A percentile compares a stretch with the other conserved stretches of the same genome.
Evolutionary conservation across 176 grass and related monocot genomes (phyloP).

Genomic region (Dendrocalamus sinicus): DNA sequence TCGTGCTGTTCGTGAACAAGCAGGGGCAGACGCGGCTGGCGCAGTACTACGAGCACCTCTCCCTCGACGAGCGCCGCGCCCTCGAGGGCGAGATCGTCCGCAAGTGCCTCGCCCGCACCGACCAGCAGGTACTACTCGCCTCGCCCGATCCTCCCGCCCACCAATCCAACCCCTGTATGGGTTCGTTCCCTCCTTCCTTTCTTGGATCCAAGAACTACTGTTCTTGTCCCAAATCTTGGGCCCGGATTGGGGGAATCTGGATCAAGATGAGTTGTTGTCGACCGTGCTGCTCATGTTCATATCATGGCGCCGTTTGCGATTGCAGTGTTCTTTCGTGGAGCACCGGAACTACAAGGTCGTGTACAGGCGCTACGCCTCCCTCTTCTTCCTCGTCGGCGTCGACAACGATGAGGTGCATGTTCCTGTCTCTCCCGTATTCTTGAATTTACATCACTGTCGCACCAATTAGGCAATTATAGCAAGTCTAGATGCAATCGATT

Average conservation of each 20-base stretch:
- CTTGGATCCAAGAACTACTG: conserved; percentile 9
- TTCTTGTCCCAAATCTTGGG: background rate
- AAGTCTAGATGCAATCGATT: background rate
- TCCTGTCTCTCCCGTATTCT: background rate
- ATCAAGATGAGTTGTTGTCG: background rate
- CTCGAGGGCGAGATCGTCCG: conserved; percentile 99
- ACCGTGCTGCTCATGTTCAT: background rate
- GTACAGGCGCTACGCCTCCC: conserved; percentile 94
- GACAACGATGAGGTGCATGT: conserved; percentile 87
- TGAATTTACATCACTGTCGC: background rate
- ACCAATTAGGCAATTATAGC: background rate
- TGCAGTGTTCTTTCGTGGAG: conserved; percentile 98
- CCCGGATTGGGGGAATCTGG: conserved; percentile 26
- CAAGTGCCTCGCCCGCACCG: conserved; percentile 97
- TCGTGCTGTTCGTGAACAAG: conserved; percentile 97
- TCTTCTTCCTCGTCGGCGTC: conserved; percentile 95
- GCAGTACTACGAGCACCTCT: conserved; percentile 99
- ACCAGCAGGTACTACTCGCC: conserved; percentile 65
- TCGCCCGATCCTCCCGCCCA: background rate
- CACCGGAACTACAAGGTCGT: conserved; percentile 98
- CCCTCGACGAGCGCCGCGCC: conserved; percentile 91
- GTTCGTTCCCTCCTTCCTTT: background rate
- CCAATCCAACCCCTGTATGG: background rate
- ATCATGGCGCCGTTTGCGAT: conserved; percentile 5
- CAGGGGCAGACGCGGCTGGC: conserved; percentile 96